A percentile compares a stretch with the other conserved stretches of the same genome.
Evolutionary conservation across 345 rosid genomes (phyloP).

Genomic region (Eucalyptus regnans): DNA sequence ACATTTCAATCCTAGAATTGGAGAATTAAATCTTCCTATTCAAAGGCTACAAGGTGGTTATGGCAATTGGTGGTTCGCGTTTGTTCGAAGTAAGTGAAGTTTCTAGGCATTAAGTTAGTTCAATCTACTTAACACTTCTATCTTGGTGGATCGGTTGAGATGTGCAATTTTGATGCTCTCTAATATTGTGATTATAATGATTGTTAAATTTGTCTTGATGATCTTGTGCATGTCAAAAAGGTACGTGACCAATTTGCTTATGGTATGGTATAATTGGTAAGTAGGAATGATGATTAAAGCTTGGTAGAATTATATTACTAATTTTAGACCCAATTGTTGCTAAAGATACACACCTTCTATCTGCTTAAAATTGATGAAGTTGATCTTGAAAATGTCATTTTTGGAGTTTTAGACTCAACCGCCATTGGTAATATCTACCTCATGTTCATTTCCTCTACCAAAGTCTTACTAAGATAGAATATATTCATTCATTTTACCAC

Average conservation of each 20-base stretch:
- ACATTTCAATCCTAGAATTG: too few relatives aligned
- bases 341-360: too few relatives aligned
- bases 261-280: too few relatives aligned
- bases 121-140: not conserved
- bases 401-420: not conserved
- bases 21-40: too few relatives aligned
- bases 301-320: not conserved
- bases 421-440: not conserved
- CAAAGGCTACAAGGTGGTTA: not conserved
- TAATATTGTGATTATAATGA: not conserved
- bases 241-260: too few relatives aligned
- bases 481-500: not conserved
- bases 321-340: not conserved
- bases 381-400: not conserved
- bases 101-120: not conserved
- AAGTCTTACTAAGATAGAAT: not conserved
- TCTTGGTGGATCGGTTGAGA: not conserved
- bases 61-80: not conserved
- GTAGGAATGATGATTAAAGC: not conserved
- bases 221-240: not conserved
- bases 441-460: not conserved
- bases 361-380: not conserved
- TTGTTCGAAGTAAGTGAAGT: not conserved
- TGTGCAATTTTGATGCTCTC: too few relatives aligned
- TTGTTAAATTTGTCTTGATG: not conserved